These are phyloP conservation scores for Yamadazyma sp. DNA, from an alignment of 805 yeast genomes.

Conservation along the genomic window DNA sequence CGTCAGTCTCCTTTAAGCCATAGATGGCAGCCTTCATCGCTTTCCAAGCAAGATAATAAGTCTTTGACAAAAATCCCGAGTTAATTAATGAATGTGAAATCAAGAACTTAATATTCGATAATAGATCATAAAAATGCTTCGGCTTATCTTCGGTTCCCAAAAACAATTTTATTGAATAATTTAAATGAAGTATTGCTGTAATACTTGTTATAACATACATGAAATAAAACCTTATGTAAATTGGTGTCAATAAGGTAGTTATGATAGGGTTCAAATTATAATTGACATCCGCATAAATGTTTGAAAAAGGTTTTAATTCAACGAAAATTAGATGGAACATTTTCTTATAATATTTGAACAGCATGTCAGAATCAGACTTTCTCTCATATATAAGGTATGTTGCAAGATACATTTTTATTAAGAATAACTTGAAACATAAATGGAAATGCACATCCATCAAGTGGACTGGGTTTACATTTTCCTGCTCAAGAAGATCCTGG, in stretches of 20 bases:
- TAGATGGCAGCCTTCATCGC: constrained; percentile 8
- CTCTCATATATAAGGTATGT: constrained; percentile 22
- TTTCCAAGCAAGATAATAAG: constrained; percentile 9
- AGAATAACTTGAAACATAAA: constrained; percentile 1
- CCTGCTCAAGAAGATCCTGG: neutral
- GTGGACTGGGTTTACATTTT: neutral
- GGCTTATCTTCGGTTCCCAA: constrained; percentile 8
- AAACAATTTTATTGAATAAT: constrained; percentile 8
- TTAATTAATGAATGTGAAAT: constrained; percentile 3
- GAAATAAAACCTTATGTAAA: constrained; percentile 8
- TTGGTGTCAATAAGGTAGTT: constrained; percentile 1
- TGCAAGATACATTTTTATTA: constrained; percentile 7
- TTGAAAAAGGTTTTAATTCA: constrained; percentile 25
- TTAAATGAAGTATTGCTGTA: constrained; percentile 9
- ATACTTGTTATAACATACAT: constrained; percentile 6
- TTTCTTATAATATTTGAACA: constrained; percentile 30
- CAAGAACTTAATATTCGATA: constrained; percentile 6
- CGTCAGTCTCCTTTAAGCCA: constrained; percentile 5
- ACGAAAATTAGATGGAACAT: constrained; percentile 18
- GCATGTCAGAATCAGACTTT: constrained; percentile 22
- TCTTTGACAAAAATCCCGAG: constrained; percentile 5
- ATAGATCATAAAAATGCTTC: constrained; percentile 7
- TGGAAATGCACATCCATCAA: constrained; percentile 1
- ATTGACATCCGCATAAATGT: neutral
- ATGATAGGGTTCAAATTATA: neutral